Evolutionary conservation across 306 rosid genomes (phyloP).

Genomic region (Gleditsia sinensis): DNA sequence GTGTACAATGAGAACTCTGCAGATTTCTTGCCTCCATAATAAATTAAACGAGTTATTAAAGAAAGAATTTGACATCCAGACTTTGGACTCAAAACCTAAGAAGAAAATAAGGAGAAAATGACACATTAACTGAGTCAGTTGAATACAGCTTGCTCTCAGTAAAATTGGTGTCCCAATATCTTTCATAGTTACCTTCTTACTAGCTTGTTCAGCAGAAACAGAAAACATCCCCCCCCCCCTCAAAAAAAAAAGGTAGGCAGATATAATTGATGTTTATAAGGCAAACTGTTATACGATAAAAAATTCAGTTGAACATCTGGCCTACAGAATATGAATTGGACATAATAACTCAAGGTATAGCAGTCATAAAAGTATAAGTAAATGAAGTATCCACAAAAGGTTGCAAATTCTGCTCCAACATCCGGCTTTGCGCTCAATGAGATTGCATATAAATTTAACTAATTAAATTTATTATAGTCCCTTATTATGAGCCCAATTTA

Average conservation of each 20-base stretch:
- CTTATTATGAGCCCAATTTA: conserved; percentile 26
- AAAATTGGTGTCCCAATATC: not conserved
- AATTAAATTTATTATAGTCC: conserved; percentile 22
- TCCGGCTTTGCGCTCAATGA: conserved; percentile 12
- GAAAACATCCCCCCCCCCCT: no score
- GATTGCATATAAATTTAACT: not conserved
- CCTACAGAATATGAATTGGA: not conserved
- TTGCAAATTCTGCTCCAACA: conserved; percentile 15
- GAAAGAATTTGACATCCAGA: no score
- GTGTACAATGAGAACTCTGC: no score
- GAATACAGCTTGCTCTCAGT: no score
- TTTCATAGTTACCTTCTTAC: not conserved
- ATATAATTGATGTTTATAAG: not conserved
- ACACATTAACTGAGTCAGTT: no score
- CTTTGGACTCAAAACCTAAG: no score
- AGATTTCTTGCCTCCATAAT: no score
- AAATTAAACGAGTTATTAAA: no score
- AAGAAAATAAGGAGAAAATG: no score
- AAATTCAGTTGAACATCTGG: not conserved
- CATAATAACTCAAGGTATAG: not conserved
- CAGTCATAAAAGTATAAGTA: not conserved
- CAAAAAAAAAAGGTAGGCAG: not conserved
- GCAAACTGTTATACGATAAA: not conserved
- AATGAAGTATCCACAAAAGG: conserved; percentile 23
- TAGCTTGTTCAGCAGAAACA: not conserved